These are phyloP conservation scores for Musa beccarii DNA, from an alignment of 176 grass and related monocot species.

Conservation along the genomic window DNA sequence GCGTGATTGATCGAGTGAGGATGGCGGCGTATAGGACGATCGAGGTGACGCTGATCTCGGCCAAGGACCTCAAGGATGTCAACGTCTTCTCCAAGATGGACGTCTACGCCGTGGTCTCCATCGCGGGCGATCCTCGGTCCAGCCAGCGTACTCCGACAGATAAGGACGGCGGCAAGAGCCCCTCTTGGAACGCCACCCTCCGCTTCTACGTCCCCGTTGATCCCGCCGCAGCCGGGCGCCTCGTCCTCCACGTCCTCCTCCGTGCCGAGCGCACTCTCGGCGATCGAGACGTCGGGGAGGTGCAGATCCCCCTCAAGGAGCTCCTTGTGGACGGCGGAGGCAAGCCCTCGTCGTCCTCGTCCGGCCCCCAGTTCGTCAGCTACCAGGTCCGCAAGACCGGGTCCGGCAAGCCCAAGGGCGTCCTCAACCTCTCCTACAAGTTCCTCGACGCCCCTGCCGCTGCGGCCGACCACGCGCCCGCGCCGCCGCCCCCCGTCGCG, in stretches of 20 bases:
- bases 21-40: constrained; percentile 42
- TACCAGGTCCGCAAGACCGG: constrained; percentile 53
- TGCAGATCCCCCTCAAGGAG: constrained; percentile 47
- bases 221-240: constrained; percentile 10
- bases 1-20: background rate
- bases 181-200: constrained; percentile 37
- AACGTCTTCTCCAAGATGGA: constrained; percentile 49
- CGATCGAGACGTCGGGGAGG: constrained; percentile 52
- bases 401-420: constrained; percentile 52
- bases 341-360: background rate
- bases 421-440: constrained; percentile 57
- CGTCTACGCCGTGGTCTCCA: constrained; percentile 52
- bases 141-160: constrained; percentile 42
- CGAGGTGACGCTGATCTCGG: constrained; percentile 65
- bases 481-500: background rate
- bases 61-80: constrained; percentile 62
- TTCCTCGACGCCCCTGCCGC: constrained; percentile 22
- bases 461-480: background rate
- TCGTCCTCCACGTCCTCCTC: constrained; percentile 42
- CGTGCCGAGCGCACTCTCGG: constrained; percentile 29
- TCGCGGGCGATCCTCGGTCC: constrained; percentile 31
- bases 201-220: constrained; percentile 29
- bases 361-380: constrained; percentile 31
- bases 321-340: background rate
- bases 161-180: constrained; percentile 30